A percentile compares a stretch with the other conserved stretches of the same genome.
Conservation (phyloP, 1,139 yeast genomes). For the Pichia sp. region DNA sequence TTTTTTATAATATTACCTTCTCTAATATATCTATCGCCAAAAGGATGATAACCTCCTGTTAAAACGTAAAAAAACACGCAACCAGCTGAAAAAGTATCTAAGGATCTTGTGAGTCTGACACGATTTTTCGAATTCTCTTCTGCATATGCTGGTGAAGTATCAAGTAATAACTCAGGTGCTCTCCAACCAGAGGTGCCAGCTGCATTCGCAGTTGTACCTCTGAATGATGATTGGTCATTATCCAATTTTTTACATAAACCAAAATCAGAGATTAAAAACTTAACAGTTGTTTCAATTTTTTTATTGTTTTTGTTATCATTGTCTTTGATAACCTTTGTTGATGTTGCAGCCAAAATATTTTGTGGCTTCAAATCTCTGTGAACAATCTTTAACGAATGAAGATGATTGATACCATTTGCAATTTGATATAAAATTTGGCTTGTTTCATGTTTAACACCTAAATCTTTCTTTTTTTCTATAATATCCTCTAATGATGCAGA, state of each 20-base stretch:
- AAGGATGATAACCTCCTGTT: constrained; percentile 86
- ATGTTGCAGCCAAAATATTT: constrained; percentile 79
- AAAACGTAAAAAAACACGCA: constrained; percentile 87
- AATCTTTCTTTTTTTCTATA: constrained; percentile 47
- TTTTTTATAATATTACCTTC: constrained; percentile 85
- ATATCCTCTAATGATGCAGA: constrained; percentile 84
- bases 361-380: constrained; percentile 97
- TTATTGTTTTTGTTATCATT: constrained; percentile 1
- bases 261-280: constrained; percentile 87
- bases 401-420: constrained; percentile 76
- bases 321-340: constrained; percentile 34
- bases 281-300: constrained; percentile 33
- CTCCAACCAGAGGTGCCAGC: constrained; percentile 99
- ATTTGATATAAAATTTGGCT: constrained; percentile 66
- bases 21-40: constrained; percentile 80
- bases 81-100: constrained; percentile 90
- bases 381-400: constrained; percentile 86
- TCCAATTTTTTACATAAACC: constrained; percentile 92
- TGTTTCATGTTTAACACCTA: constrained; percentile 34
- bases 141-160: constrained; percentile 12
- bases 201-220: constrained; percentile 87
- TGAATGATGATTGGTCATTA: constrained; percentile 85
- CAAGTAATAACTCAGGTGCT: constrained; percentile 80
- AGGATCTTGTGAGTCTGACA: constrained; percentile 78
- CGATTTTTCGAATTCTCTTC: constrained; percentile 37